Evolutionary conservation across 768 basidiomycete species (phyloP).

Genomic region (Hypholoma fasciculare): DNA sequence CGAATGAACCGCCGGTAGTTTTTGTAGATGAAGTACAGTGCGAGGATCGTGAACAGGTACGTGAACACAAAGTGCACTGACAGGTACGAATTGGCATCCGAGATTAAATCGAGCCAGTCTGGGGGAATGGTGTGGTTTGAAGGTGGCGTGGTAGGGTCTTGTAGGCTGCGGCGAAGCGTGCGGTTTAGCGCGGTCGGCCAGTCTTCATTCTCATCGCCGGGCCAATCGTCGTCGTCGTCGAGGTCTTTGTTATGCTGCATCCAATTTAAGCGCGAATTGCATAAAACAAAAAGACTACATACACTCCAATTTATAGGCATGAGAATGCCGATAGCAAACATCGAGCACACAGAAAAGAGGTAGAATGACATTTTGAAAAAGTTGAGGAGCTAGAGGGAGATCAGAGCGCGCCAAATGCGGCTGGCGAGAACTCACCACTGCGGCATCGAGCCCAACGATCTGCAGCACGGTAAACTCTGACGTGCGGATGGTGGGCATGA

Average conservation of each 20-base stretch:
- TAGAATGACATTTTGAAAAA: constrained; percentile 97
- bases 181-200: constrained; percentile 40
- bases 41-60: constrained; percentile 87
- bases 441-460: constrained; percentile 96
- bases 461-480: constrained; percentile 94
- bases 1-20: constrained; percentile 90
- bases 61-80: constrained; percentile 91
- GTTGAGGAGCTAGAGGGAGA: constrained; percentile 67
- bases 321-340: constrained; percentile 80
- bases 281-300: constrained; percentile 20
- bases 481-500: constrained; percentile 85
- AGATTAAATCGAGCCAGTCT: constrained; percentile 87
- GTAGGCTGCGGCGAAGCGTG: constrained; percentile 9
- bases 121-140: constrained; percentile 35
- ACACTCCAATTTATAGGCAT: constrained; percentile 97
- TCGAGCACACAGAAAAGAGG: constrained; percentile 83
- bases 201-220: constrained; percentile 35
- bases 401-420: not conserved
- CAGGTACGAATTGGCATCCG: constrained; percentile 87
- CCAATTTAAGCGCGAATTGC: constrained; percentile 6
- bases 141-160: constrained; percentile 15
- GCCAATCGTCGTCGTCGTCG: constrained; percentile 53
- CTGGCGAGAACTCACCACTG: constrained; percentile 64
- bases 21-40: constrained; percentile 83
- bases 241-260: constrained; percentile 70